Percentiles rank a stretch among this genome's conserved stretches.
Conservation (phyloP, 2,329 filamentous ascomycete species). For the Sporothrix inflata region DNA sequence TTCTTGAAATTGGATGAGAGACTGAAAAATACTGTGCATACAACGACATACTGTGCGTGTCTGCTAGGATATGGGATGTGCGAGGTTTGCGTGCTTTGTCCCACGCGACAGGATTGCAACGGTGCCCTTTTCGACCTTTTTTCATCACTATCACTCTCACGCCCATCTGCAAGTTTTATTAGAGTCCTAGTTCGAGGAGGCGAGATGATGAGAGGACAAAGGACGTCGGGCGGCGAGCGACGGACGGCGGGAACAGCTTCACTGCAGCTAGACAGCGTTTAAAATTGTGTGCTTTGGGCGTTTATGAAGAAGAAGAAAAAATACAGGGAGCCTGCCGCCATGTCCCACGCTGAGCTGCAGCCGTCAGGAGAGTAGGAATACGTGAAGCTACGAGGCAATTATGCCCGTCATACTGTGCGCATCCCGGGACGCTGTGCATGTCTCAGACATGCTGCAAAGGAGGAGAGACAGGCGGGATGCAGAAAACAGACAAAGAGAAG, state of each 20-base stretch:
- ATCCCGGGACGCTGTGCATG: background rate
- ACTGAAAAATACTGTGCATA: slow-evolving; percentile 10
- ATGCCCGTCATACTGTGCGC: slow-evolving; percentile 10
- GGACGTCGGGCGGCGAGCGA: background rate
- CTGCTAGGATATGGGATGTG: background rate
- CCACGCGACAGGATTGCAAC: slow-evolving; percentile 16
- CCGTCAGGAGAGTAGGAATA: background rate
- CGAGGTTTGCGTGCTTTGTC: slow-evolving; percentile 9
- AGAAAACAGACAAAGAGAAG: background rate
- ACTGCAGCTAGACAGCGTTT: background rate
- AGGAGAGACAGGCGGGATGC: slow-evolving; percentile 8
- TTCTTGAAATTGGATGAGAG: slow-evolving; percentile 13
- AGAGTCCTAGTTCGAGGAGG: background rate
- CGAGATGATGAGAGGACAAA: slow-evolving; percentile 2
- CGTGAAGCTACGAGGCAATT: background rate
- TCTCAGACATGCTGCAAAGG: slow-evolving; percentile 12
- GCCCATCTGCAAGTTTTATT: slow-evolving; percentile 4
- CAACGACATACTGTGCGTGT: slow-evolving; percentile 9
- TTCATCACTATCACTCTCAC: background rate
- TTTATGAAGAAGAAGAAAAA: background rate
- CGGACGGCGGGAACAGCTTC: background rate
- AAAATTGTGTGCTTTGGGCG: background rate
- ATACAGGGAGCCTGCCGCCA: background rate
- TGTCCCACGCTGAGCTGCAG: background rate
- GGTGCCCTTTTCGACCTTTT: background rate